Percentiles rank a stretch among this genome's conserved stretches.
phyloP scores from a whole-genome alignment of 345 rosid species.

The Syzygium oleosum region DNA sequence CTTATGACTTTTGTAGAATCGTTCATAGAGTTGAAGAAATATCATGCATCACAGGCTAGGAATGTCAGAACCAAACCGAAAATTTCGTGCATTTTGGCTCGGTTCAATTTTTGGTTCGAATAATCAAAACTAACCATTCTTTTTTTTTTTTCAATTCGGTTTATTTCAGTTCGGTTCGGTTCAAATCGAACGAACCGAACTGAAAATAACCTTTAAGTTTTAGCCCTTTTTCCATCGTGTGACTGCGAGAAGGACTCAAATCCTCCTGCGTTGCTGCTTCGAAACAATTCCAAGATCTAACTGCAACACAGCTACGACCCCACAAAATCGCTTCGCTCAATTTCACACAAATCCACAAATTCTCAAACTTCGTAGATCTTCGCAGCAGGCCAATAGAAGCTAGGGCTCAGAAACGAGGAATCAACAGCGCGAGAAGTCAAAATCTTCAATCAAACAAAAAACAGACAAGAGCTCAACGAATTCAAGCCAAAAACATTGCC shows the following conservation, averaged over 20 bases:
- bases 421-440: not conserved
- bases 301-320: not conserved
- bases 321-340: not conserved
- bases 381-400: slow-evolving; percentile 13
- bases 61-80: too few species aligned
- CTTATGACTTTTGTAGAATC: not conserved
- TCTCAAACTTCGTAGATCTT: slow-evolving; percentile 1
- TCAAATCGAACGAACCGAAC: too few species aligned
- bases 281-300: not conserved
- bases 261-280: not conserved
- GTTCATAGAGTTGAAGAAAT: not conserved
- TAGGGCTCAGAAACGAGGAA: slow-evolving; percentile 26
- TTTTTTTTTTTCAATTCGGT: too few species aligned
- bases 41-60: not conserved
- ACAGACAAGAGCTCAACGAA: not conserved
- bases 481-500: not conserved
- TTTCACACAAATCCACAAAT: not conserved
- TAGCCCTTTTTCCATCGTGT: too few species aligned
- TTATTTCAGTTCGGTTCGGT: too few species aligned
- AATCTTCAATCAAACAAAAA: not conserved
- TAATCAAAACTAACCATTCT: too few species aligned
- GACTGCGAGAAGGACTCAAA: too few species aligned
- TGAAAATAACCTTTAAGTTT: too few species aligned
- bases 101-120: too few species aligned
- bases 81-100: too few species aligned